phyloP scores from a whole-genome alignment of 1,284 basidiomycete species.

The Pterula multifida region DNA sequence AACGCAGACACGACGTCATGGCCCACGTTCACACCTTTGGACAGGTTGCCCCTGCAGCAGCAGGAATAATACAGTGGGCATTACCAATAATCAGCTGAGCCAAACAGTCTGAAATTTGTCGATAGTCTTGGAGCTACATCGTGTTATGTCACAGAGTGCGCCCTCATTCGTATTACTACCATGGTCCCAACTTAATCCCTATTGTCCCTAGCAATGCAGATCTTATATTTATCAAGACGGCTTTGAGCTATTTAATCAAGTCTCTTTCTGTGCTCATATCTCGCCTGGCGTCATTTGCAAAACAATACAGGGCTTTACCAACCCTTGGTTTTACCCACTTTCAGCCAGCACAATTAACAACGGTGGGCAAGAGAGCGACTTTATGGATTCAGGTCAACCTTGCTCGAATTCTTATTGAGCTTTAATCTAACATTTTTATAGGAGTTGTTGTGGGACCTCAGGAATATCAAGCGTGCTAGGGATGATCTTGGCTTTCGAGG shows the following conservation, averaged over 20 bases:
- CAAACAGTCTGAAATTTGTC: constrained; percentile 3
- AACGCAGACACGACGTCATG: constrained; percentile 98
- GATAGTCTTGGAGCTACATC: constrained; percentile 88
- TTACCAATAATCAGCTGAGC: constrained; percentile 3
- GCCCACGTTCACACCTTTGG: constrained; percentile 98
- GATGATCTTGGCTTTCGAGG: constrained; percentile 96
- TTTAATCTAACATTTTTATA: constrained; percentile 18
- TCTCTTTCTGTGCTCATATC: constrained; percentile 88
- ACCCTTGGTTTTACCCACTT: constrained; percentile 98
- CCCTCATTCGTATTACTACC: constrained; percentile 8
- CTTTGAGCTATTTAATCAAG: constrained; percentile 74
- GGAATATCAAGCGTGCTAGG: constrained; percentile 85
- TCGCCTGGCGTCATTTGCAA: constrained; percentile 58
- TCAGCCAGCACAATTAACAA: constrained; percentile 97
- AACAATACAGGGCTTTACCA: constrained; percentile 64
- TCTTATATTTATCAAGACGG: constrained; percentile 90
- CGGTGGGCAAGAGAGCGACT: constrained; percentile 97
- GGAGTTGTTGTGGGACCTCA: constrained; percentile 94
- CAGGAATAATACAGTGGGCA: constrained; percentile 90
- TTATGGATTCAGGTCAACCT: constrained; percentile 81
- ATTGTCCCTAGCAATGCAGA: constrained; percentile 74
- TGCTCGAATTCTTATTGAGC: background rate
- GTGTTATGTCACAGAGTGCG: constrained; percentile 96
- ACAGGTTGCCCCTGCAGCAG: constrained; percentile 85
- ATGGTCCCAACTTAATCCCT: constrained; percentile 2